These are phyloP conservation scores for Casuarina glauca DNA, from an alignment of 306 rosid genomes.

Conservation along the genomic window DNA sequence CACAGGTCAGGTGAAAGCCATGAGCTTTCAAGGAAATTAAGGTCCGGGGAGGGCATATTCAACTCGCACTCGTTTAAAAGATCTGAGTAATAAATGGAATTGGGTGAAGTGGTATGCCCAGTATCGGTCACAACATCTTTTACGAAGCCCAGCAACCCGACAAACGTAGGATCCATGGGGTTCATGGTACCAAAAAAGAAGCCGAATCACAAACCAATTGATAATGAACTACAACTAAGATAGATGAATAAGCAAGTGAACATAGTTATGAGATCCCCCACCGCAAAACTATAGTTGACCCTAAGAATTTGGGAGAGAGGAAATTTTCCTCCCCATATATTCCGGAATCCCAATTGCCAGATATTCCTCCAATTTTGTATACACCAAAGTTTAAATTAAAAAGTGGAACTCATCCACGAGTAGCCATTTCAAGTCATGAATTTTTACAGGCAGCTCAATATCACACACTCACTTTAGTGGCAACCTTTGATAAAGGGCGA, in stretches of 20 bases:
- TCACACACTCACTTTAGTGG: no score
- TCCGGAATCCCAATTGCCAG: no score
- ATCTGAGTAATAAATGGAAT: conserved; percentile 21
- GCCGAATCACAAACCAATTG: not conserved
- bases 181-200: not conserved
- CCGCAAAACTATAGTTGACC: no score
- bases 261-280: no score
- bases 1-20: conserved; percentile 18
- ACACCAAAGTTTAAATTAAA: no score
- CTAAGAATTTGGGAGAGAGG: no score
- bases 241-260: not conserved
- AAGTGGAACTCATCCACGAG: no score
- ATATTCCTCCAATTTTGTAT: no score
- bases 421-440: no score
- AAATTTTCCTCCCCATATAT: no score
- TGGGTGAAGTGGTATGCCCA: conserved; percentile 2
- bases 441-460: no score
- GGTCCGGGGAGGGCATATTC: conserved; percentile 25
- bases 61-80: conserved; percentile 14
- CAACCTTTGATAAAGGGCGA: no score
- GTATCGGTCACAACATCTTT: conserved; percentile 8
- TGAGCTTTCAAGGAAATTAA: conserved; percentile 16
- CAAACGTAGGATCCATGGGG: conserved; percentile 35
- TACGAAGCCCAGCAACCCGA: conserved; percentile 26
- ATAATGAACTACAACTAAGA: not conserved